A percentile compares a stretch with the other conserved stretches of the same genome.
Conservation (phyloP, 2,329 filamentous ascomycete species). For the Hypoxylon rubiginosum region DNA sequence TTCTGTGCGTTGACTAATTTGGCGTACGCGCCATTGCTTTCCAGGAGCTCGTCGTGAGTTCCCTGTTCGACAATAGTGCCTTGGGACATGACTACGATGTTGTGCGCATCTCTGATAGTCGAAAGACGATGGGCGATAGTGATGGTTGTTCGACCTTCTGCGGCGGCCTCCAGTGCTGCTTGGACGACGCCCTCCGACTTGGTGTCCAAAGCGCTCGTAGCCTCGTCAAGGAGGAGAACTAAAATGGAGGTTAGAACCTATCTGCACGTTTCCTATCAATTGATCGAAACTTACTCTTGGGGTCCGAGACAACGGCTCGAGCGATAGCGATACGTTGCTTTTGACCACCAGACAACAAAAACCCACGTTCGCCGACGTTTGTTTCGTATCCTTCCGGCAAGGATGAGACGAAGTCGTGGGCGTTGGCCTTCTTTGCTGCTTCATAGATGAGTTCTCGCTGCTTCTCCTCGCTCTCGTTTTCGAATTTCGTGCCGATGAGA, state of each 20-base stretch:
- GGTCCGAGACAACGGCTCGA: constrained; percentile 88
- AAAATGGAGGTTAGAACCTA: constrained; percentile 20
- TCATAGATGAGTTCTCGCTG: constrained; percentile 79
- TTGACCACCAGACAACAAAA: constrained; percentile 92
- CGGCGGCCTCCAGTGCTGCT: constrained; percentile 87
- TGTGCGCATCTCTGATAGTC: constrained; percentile 93
- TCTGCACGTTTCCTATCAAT: constrained; percentile 19
- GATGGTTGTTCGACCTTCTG: constrained; percentile 91
- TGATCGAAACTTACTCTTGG: constrained; percentile 69
- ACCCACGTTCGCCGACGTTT: constrained; percentile 94
- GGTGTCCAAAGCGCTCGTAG: constrained; percentile 92
- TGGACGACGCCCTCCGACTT: constrained; percentile 96
- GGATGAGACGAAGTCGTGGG: constrained; percentile 87
- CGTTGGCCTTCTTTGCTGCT: constrained; percentile 91
- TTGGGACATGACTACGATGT: constrained; percentile 92
- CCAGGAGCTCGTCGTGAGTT: constrained; percentile 83
- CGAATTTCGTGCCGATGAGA: constrained; percentile 84
- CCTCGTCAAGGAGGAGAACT: constrained; percentile 92
- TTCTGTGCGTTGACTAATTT: constrained; percentile 90
- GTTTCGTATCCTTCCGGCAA: constrained; percentile 94
- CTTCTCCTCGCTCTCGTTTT: constrained; percentile 75
- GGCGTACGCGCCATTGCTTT: constrained; percentile 79
- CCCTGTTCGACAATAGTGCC: constrained; percentile 94
- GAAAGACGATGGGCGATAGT: constrained; percentile 95
- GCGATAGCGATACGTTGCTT: constrained; percentile 98